Evolutionary conservation across 2,329 filamentous ascomycete species (phyloP), one percentile per base, ranked within the genome.

Genomic region (Clarireedia sp.): DNA sequence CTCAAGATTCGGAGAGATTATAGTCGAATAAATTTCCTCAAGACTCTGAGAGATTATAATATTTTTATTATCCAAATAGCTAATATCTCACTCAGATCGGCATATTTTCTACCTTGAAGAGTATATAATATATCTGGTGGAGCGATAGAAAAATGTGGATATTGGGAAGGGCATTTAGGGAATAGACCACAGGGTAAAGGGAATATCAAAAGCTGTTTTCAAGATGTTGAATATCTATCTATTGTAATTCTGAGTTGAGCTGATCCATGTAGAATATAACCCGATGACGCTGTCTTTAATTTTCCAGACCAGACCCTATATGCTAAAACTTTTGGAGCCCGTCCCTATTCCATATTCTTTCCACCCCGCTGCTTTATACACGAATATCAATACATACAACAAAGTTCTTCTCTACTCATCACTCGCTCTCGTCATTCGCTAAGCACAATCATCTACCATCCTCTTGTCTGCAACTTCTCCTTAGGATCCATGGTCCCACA

Each of bases 401-500:
- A 6, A 24, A 6, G 2, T 38, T 26, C 12, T 17, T n/a, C 21
- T 8, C n/a, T 36, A 3, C 21, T 24, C 26, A 3, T 12, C 9
- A 14, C 21, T 29, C 36, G 17, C 21, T 24, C n/a, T n/a, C 26
- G 4, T 12, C 9, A 14, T 16, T 29, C 36, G 17, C 21, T 24
- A 6, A 43, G 9, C 38, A 33, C 41, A 14, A 17, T 17, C 51
- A 48, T 33, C 70, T 81, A 96, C 89, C 90, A 96, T 9, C 92
- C 92, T 57, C 92, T 78, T 58, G 83, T 85, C 29, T 91, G 87
- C 73, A 96, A 75, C 80, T 89, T 95, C 73, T 96, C 86, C 57
- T 79, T 79, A 53, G 89, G 81, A 59, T 78, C 78, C 86, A 97
- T 86, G 64, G 78, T 81, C 59, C 82, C 81, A 62, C 89, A 88